A percentile compares a stretch with the other conserved stretches of the same genome.
Evolutionary conservation across 1,284 basidiomycete genomes (phyloP).

Genomic region (Ganoderma lucidum): DNA sequence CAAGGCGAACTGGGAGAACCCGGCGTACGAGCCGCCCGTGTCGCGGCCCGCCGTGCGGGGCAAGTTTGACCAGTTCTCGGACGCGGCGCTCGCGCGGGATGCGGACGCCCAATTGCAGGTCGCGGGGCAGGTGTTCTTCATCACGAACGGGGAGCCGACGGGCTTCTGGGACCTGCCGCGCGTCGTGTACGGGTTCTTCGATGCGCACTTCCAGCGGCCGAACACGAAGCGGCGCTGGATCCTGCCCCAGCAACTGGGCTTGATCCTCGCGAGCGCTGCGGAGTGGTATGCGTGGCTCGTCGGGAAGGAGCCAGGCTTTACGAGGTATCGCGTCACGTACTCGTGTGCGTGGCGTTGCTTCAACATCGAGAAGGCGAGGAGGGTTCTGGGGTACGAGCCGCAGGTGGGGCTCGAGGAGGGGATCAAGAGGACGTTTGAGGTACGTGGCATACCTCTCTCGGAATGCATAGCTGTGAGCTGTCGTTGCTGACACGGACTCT

Average conservation of each 20-base stretch:
- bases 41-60: slow-evolving; percentile 74
- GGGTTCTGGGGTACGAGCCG: slow-evolving; percentile 94
- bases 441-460: slow-evolving; percentile 43
- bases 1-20: slow-evolving; percentile 65
- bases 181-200: slow-evolving; percentile 85
- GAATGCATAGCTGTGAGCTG: not conserved
- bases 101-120: slow-evolving; percentile 70
- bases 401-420: slow-evolving; percentile 91
- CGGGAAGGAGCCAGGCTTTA: slow-evolving; percentile 90
- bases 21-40: slow-evolving; percentile 51
- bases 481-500: not conserved
- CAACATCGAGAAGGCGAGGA: slow-evolving; percentile 95
- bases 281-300: slow-evolving; percentile 82
- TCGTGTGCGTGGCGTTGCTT: slow-evolving; percentile 84
- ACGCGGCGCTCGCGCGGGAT: slow-evolving; percentile 58
- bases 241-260: slow-evolving; percentile 73
- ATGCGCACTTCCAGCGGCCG: slow-evolving; percentile 49
- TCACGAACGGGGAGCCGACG: slow-evolving; percentile 96
- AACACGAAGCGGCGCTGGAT: slow-evolving; percentile 44
- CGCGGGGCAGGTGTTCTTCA: slow-evolving; percentile 95
- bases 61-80: slow-evolving; percentile 77
- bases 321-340: slow-evolving; percentile 86
- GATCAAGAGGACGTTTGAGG: slow-evolving; percentile 80
- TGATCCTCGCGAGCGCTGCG: slow-evolving; percentile 74
- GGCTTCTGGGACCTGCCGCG: slow-evolving; percentile 97